Evolutionary conservation across 345 rosid genomes (phyloP), one percentile per base, ranked within the genome.

Genomic region (Nephelium lappaceum): DNA sequence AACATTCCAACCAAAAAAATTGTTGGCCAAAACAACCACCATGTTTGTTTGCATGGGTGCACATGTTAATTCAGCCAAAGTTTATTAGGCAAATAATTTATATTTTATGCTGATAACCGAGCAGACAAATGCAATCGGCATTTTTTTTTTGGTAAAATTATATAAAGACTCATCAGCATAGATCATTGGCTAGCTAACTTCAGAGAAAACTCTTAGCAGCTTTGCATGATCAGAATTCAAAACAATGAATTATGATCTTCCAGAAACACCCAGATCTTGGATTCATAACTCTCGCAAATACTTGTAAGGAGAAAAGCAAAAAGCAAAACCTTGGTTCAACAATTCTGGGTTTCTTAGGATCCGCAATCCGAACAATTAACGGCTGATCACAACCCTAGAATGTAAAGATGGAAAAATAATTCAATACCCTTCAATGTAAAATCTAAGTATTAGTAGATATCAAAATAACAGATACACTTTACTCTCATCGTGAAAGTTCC

Each of bases 341-440:
- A 65, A 58, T 84, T 80, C 86, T 84, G 0, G 89, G 92, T 75
- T 87, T 93, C 76, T 91, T 91, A 72, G 98, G 98, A 83, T 89
- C 89, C 16, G 98, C 98, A 84, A 93, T 89, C 71, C 88, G 91
- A 83, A 95, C 93, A 74, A 77, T 77, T 77, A 95, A 84, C 73
- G 98, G 98, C 83, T 82, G 92, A 70, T 93, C 95, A 75, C 97
- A 91, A 81, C 95, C 95, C 98, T 95, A 82, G 80, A 81, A 79
- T 25, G 24, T 73, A 69, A 81, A 72, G 60, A 74, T 18, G 70
- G 62, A 61, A 43, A 47, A 58, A 79, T 47, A 41, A 49, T 78
- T 51, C 65, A 58, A 43, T 77, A 74, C 25, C 64, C 69, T 18
- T 57, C 43, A 79, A 73, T 38, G 66, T 53, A 74, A 76, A 73